These are phyloP conservation scores for Umbelopsis isabellina DNA, from an alignment of 192 early-diverging fungal genomes.

Conservation along the genomic window DNA sequence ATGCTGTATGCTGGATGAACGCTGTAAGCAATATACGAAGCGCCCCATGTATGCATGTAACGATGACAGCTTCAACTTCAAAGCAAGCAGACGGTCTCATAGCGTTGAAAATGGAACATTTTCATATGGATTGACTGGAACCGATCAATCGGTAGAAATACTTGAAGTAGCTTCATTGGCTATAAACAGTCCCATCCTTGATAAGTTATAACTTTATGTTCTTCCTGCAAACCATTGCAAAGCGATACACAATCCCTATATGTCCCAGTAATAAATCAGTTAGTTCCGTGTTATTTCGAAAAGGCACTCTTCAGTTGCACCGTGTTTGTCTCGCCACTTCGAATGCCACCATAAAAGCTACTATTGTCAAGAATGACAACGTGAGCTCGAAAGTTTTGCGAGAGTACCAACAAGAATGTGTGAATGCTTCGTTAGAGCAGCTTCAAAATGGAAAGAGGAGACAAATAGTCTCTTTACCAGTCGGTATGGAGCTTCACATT, in stretches of 20 bases:
- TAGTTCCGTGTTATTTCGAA: background rate
- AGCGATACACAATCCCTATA: background rate
- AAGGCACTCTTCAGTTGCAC: background rate
- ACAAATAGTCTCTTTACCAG: constrained; percentile 81
- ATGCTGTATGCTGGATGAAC: background rate
- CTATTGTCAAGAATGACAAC: background rate
- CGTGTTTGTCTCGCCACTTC: background rate
- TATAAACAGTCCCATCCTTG: background rate
- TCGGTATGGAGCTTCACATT: constrained; percentile 34
- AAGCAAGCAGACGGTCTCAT: background rate
- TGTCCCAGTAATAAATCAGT: constrained; percentile 16
- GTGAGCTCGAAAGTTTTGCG: constrained; percentile 45
- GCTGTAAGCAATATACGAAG: background rate
- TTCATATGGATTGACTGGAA: background rate
- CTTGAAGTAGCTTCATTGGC: background rate
- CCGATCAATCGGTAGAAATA: background rate
- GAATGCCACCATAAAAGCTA: background rate
- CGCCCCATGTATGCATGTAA: background rate
- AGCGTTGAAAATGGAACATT: background rate
- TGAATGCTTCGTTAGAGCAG: constrained; percentile 59
- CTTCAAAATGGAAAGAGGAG: constrained; percentile 64
- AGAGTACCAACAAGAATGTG: constrained; percentile 88
- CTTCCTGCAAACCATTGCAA: constrained; percentile 4
- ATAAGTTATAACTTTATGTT: constrained; percentile 5
- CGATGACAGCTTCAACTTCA: constrained; percentile 1